Percentiles rank a stretch among this genome's conserved stretches.
Evolutionary conservation across 2,329 filamentous ascomycete genomes (phyloP).

Genomic region (Fusarium graminum): DNA sequence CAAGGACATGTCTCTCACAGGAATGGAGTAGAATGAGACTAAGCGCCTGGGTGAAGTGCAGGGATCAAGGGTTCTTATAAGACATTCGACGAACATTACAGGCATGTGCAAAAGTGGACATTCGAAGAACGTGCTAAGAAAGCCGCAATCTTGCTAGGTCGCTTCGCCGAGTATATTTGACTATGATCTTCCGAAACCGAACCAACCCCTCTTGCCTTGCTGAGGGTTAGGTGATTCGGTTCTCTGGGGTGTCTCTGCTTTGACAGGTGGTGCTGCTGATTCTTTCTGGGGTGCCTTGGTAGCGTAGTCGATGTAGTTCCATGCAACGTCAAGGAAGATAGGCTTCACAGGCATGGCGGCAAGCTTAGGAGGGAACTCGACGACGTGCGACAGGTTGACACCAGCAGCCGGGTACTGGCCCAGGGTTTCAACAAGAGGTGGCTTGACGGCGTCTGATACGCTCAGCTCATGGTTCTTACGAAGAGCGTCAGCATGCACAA

Average conservation of each 20-base stretch:
- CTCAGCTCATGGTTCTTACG: slow-evolving; percentile 63
- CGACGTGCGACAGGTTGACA: slow-evolving; percentile 82
- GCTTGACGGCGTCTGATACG: slow-evolving; percentile 33
- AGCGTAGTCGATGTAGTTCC: slow-evolving; percentile 97
- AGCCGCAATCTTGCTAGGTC: slow-evolving; percentile 26
- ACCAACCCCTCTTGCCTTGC: slow-evolving; percentile 77
- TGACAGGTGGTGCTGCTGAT: slow-evolving; percentile 42
- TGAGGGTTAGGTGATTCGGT: slow-evolving; percentile 52
- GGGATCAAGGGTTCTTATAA: slow-evolving; percentile 27
- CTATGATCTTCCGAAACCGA: slow-evolving; percentile 73
- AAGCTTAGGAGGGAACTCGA: slow-evolving; percentile 87
- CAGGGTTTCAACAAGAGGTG: slow-evolving; percentile 79
- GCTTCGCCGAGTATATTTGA: slow-evolving; percentile 37
- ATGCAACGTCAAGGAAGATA: slow-evolving; percentile 94
- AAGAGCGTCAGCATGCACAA: slow-evolving; percentile 84
- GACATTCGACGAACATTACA: slow-evolving; percentile 28
- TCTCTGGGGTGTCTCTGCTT: slow-evolving; percentile 48
- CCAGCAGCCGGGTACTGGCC: slow-evolving; percentile 78
- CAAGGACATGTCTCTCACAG: slow-evolving; percentile 31
- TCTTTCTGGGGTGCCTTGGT: slow-evolving; percentile 61
- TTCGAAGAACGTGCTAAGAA: slow-evolving; percentile 17
- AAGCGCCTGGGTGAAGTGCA: slow-evolving; percentile 35
- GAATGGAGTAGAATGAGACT: slow-evolving; percentile 42
- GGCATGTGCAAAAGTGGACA: slow-evolving; percentile 19
- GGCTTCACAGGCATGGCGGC: slow-evolving; percentile 91